Evolutionary conservation across 2,329 filamentous ascomycete genomes (phyloP).

Genomic region (Aureobasidium vineae): DNA sequence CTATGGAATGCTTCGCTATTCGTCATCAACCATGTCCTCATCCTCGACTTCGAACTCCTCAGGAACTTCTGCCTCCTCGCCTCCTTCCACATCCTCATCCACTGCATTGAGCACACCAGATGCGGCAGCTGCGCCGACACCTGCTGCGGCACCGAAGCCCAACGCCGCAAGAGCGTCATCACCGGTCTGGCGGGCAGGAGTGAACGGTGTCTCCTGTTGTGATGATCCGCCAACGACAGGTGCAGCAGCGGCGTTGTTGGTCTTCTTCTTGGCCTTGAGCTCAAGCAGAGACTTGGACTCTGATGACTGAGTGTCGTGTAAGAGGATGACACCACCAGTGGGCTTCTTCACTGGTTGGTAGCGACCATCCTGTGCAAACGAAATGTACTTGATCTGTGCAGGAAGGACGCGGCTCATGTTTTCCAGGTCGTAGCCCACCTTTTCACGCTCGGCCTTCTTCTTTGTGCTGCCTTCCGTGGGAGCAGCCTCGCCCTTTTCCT

Average conservation of each 20-base stretch:
- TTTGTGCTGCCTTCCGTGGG: conserved; percentile 60
- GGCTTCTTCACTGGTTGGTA: conserved; percentile 95
- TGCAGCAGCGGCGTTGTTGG: conserved; percentile 48
- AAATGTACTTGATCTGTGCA: conserved; percentile 91
- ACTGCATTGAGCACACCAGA: conserved; percentile 81
- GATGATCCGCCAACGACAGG: conserved; percentile 43
- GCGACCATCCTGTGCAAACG: conserved; percentile 74
- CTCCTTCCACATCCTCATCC: conserved; percentile 76
- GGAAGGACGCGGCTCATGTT: conserved; percentile 97
- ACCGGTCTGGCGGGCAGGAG: conserved; percentile 29
- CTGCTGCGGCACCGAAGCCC: conserved; percentile 27
- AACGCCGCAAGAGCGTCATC: conserved; percentile 53
- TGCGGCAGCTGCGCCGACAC: conserved; percentile 43
- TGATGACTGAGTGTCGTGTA: conserved; percentile 76
- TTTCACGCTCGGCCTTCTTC: conserved; percentile 94
- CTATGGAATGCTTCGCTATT: conserved; percentile 9
- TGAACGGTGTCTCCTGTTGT: conserved; percentile 34
- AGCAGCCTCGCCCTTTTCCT: conserved; percentile 50
- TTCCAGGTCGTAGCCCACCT: conserved; percentile 90
- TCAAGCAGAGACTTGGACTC: conserved; percentile 81
- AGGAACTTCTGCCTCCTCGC: conserved; percentile 68
- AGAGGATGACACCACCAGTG: conserved; percentile 89
- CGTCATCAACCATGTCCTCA: conserved; percentile 44
- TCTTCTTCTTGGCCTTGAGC: conserved; percentile 82
- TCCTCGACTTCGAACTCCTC: conserved; percentile 75